phyloP scores from a whole-genome alignment of 805 yeast species.

The Saturnispora gosingensis region DNA sequence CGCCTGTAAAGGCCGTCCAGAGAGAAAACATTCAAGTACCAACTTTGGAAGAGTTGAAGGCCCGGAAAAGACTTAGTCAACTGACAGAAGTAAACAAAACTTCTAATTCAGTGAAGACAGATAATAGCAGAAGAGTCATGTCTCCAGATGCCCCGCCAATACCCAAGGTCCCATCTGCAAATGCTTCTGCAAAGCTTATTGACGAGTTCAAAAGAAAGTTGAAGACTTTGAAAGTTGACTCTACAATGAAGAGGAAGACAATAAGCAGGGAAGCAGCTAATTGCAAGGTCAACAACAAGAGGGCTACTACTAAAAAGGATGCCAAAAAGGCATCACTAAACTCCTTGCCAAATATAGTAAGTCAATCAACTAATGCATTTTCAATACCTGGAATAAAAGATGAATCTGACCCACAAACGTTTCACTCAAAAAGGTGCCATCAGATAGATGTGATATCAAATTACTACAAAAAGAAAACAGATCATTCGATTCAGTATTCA shows the following conservation, averaged over 20 bases:
- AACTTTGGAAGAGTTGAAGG: slow-evolving; percentile 4
- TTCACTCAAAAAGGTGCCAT: too few relatives aligned
- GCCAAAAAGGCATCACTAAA: background rate
- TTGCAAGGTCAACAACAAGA: background rate
- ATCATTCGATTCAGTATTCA: background rate
- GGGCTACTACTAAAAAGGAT: background rate
- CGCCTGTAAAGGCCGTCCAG: background rate
- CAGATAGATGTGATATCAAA: too few relatives aligned
- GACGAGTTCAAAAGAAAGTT: slow-evolving; percentile 20
- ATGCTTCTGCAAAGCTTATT: slow-evolving; percentile 13
- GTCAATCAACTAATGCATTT: too few relatives aligned
- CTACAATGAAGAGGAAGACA: background rate
- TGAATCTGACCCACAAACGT: too few relatives aligned
- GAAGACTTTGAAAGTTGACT: slow-evolving; percentile 9
- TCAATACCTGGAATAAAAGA: too few relatives aligned
- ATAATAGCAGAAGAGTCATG: background rate
- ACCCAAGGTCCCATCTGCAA: slow-evolving; percentile 9
- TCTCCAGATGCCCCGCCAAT: slow-evolving; percentile 18
- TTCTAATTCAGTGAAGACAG: background rate
- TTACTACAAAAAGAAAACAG: too few relatives aligned
- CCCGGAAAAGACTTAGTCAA: background rate
- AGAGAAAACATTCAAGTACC: slow-evolving; percentile 1
- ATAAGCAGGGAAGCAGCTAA: background rate
- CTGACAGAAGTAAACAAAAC: background rate
- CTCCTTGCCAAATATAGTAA: background rate